Conservation (phyloP, 176 grass and related monocot species). For the Ensete glaucum region DNA sequence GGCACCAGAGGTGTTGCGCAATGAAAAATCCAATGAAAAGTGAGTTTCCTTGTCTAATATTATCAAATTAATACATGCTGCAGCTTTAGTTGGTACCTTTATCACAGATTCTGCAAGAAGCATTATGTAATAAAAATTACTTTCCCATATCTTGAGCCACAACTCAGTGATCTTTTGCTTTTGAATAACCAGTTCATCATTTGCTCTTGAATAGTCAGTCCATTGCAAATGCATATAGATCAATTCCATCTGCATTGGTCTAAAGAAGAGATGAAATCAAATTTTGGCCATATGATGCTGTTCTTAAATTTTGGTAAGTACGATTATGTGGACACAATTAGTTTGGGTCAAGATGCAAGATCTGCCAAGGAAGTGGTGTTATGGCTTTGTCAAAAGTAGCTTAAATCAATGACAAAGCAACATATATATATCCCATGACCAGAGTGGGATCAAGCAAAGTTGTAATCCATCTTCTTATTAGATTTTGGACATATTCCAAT, state of each 20-base stretch:
- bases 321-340: neutral
- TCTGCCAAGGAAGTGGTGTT: neutral
- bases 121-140: neutral
- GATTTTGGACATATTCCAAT: neutral
- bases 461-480: neutral
- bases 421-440: neutral
- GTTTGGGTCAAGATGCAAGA: neutral
- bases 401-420: neutral
- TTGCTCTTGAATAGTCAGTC: too few relatives aligned
- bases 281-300: neutral
- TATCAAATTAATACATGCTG: slow-evolving; percentile 16
- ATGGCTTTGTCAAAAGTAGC: neutral
- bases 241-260: neutral
- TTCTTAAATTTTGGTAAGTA: neutral
- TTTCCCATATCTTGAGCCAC: neutral
- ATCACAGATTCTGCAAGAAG: neutral
- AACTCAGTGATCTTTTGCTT: neutral
- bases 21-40: slow-evolving; percentile 99
- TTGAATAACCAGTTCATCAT: neutral
- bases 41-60: slow-evolving; percentile 31
- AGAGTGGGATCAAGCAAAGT: neutral
- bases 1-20: slow-evolving; percentile 95
- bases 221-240: neutral
- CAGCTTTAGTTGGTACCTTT: slow-evolving; percentile 1
- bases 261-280: neutral